Evolutionary conservation across 306 rosid species (phyloP), one percentile per base, ranked within the genome.

Genomic region (Begonia loranthoides): DNA sequence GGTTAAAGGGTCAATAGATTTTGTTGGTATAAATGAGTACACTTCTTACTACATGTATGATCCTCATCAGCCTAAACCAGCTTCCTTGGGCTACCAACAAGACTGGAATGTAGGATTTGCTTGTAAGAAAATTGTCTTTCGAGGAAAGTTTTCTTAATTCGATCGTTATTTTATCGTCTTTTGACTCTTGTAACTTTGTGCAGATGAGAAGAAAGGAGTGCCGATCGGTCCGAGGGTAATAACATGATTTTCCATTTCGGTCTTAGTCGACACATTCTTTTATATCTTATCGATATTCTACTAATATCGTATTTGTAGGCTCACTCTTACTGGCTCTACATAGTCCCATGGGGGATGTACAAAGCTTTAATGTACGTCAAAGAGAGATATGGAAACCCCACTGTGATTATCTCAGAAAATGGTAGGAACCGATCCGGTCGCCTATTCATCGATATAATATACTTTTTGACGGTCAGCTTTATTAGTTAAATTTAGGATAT

Each of bases 281-380:
- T 52, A 10, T 36, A 17, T 55, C 12, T 54, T 41, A 4, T 17
- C 12, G 5, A 15, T 12, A 4, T 19, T 9, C 12, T 38, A 1
- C 11, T 3, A 2, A 16, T 40, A 15, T 39, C 43, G 56, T 10
- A 17, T 63, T 60, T 68, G 33, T 73, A 89, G 95, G 97, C 84
- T 51, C 0, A 85, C 67, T 85, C 95, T 21, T 64, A 49, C 52
- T 90, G 97, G 97, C 90, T 90, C 28, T 90, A 85, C 78, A 73
- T 78, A 46, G 97, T 90, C 3, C 95, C 97, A 68, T 90, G 95
- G 97, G 97, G 97, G n/a, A 17, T 85, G 78, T 82, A 85, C 85
- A 89, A 89, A 58, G 58, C 89, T 45, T 14, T 85, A 41, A 79
- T 22, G 15, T 89, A 89, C 61, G 62, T 84, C 50, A 89, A 89